Conservation (phyloP, 805 yeast genomes). For the Candida ulmi region DNA sequence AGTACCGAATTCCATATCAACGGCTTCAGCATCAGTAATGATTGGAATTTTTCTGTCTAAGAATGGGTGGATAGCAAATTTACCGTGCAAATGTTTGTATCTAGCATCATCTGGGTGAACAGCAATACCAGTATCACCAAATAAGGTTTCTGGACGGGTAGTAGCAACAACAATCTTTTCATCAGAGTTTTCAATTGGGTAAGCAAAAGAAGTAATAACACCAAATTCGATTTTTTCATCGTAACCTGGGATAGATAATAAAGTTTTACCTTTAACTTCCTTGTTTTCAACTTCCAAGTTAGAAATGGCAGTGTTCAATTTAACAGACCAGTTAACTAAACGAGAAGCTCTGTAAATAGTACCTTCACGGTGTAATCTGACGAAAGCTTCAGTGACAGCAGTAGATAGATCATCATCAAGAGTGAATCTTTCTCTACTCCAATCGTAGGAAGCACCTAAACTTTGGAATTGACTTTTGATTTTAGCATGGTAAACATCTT, state of each 20-base stretch:
- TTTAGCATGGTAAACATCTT: constrained; percentile 82
- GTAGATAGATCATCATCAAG: constrained; percentile 70
- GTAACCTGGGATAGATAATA: constrained; percentile 83
- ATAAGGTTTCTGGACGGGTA: constrained; percentile 97
- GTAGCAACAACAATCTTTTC: constrained; percentile 92
- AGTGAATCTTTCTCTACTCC: constrained; percentile 94
- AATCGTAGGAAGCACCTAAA: constrained; percentile 95
- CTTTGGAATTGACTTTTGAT: constrained; percentile 80
- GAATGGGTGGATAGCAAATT: constrained; percentile 86
- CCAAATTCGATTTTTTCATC: constrained; percentile 92
- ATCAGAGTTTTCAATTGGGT: constrained; percentile 77
- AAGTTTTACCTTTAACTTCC: constrained; percentile 76
- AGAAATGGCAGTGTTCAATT: constrained; percentile 90
- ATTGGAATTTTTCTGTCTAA: constrained; percentile 82
- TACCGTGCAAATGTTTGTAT: constrained; percentile 92
- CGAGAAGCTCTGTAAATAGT: constrained; percentile 90
- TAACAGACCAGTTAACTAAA: constrained; percentile 94
- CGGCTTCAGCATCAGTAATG: constrained; percentile 85
- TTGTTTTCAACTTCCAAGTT: constrained; percentile 95
- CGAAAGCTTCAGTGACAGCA: constrained; percentile 89
- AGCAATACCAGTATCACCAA: constrained; percentile 97
- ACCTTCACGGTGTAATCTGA: constrained; percentile 89
- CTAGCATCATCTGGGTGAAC: constrained; percentile 94
- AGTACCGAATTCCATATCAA: constrained; percentile 99
- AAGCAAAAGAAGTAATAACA: constrained; percentile 92